Percentiles rank a stretch among this genome's conserved stretches.
Conservation (phyloP, 345 rosid species). For the Aurinia saxatilis region DNA sequence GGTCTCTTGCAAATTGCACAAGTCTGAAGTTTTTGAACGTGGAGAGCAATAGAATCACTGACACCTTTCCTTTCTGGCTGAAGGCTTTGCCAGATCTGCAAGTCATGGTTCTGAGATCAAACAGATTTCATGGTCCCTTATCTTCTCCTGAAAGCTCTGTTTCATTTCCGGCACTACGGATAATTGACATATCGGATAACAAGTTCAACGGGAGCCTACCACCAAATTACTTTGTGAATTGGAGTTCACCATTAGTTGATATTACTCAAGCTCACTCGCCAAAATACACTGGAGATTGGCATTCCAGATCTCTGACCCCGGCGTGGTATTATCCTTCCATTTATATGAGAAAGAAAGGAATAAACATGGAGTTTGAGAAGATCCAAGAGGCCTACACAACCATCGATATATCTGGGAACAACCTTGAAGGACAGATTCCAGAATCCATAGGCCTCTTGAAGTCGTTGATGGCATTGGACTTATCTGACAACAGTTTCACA, state of each 20-base stretch:
- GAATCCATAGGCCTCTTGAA: not conserved
- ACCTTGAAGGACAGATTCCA: conserved; percentile 1
- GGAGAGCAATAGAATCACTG: too few relatives aligned
- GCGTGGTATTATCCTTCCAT: not conserved
- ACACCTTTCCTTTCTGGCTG: conserved; percentile 33
- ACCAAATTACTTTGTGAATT: not conserved
- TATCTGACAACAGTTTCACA: not conserved
- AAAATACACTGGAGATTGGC: not conserved
- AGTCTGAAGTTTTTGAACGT: conserved; percentile 29
- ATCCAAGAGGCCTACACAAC: not conserved
- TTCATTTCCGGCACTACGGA: conserved; percentile 30
- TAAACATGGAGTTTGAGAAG: not conserved
- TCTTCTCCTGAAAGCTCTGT: not conserved
- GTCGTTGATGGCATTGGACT: not conserved
- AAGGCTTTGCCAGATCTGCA: conserved; percentile 13
- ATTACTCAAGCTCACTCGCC: not conserved
- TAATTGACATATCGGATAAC: conserved; percentile 36
- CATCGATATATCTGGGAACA: too few relatives aligned
- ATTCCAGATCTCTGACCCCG: not conserved
- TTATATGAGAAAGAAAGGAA: not conserved
- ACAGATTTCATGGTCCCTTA: conserved; percentile 27
- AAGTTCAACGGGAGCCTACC: conserved; percentile 14
- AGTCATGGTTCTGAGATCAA: conserved; percentile 33
- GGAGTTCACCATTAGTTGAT: not conserved
- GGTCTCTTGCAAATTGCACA: conserved; percentile 19